Percentiles rank a stretch among this genome's conserved stretches.
These are phyloP conservation scores for Vigna unguiculata DNA, from an alignment of 306 rosid species.

Conservation along the genomic window DNA sequence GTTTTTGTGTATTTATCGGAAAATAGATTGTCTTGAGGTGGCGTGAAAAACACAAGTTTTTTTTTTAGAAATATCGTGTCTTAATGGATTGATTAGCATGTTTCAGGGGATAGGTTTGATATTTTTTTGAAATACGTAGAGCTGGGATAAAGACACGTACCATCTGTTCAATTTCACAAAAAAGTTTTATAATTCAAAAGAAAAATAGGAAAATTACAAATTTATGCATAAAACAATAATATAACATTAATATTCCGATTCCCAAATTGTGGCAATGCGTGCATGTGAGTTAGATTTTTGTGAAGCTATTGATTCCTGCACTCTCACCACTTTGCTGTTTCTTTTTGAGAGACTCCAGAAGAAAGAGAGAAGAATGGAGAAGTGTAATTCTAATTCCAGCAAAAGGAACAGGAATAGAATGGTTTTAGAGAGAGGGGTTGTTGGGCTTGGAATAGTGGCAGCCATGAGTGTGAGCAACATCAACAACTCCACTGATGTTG, in stretches of 20 bases:
- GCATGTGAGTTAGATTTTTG: conserved; percentile 1
- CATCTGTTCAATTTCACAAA: neutral
- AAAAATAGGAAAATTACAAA: neutral
- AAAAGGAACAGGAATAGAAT: conserved; percentile 42
- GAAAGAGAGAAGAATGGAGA: neutral
- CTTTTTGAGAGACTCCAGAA: neutral
- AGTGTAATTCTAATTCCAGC: conserved; percentile 46
- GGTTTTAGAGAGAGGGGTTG: conserved; percentile 60
- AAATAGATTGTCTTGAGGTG: too few species aligned
- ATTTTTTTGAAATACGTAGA: neutral
- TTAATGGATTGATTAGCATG: neutral
- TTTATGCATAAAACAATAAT: neutral
- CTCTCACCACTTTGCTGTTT: neutral
- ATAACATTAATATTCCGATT: neutral
- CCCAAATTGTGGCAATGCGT: neutral
- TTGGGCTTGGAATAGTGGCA: conserved; percentile 77
- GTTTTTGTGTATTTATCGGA: too few species aligned
- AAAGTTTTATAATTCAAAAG: neutral
- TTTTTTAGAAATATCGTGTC: neutral
- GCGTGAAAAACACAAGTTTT: neutral
- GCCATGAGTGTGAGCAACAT: conserved; percentile 53
- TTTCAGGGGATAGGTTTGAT: too few species aligned
- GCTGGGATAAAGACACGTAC: conserved; percentile 9
- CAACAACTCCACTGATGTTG: conserved; percentile 41
- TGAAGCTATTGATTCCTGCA: neutral